Base-by-base conservation (phyloP, 2,329 filamentous ascomycete species). In the Nothomitra cinnamomea region DNA sequence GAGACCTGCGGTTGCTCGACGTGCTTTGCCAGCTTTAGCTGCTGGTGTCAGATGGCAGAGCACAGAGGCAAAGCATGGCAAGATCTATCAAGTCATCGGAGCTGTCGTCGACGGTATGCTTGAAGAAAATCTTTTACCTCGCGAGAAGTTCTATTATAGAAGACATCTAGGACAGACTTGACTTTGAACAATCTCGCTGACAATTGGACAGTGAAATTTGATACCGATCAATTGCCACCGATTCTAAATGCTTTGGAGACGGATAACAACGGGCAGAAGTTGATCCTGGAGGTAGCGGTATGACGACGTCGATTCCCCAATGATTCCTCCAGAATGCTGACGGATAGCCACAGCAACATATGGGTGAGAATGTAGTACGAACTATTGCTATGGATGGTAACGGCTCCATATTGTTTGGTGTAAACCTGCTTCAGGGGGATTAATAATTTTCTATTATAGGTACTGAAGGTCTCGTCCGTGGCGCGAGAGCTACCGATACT, bases 331-430 rank as follows among this genome's bases (percentile, higher is more conserved):
- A 13, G 36, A 41, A 25, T 25, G 54, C 64, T 76, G 61, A 78
- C 69, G 61, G 59, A 48, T 25, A 36, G 17, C 32, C 55, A 62
- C 65, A 95, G 88, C 92, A 98, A 95, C 92, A 96, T 82, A 77
- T 98, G 73, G 92, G 92, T 77, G 87, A 98, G 79, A 95, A 87
- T 79, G 87, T 95, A 70, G 92, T 98, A 72, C 84, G 92, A 74
- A 94, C 87, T 74, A 98, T 98, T 94, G 92, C 92, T 75, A 98
- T 98, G 92, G 92, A 98, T 76, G 92, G 90, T 94, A 82, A 73
- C 80, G 71, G 13, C 36, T 28, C 24, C n/a, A 19, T 8, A 13
- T 13, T 35, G 36, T 22, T 15, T 19, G 53, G 40, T 54, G 45
- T 38, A 52, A 53, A 47, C 56, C 52, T 17, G 12, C 35, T 54